phyloP scores from a whole-genome alignment of 139 green algal genomes.

The Parachlorella kessleri region DNA sequence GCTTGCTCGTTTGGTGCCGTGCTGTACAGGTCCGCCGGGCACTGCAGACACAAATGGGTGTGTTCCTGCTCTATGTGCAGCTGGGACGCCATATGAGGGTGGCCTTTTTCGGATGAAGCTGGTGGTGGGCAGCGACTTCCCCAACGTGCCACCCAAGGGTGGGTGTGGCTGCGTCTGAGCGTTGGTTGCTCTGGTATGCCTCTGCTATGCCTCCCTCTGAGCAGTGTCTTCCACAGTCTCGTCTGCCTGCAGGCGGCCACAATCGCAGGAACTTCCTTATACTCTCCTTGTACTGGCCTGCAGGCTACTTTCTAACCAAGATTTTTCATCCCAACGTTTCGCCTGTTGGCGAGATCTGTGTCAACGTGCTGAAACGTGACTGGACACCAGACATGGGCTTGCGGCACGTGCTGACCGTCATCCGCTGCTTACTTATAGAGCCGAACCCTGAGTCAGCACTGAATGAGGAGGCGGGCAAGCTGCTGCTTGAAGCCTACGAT shows the following conservation, averaged over 20 bases:
- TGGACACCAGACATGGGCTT: constrained; percentile 88
- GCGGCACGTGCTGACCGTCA: constrained; percentile 86
- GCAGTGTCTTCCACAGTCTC: too few relatives aligned
- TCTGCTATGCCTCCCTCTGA: too few relatives aligned
- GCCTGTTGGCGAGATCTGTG: constrained; percentile 92
- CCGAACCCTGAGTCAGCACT: constrained; percentile 96
- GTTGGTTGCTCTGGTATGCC: too few relatives aligned
- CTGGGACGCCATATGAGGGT: constrained; percentile 89
- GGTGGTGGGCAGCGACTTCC: constrained; percentile 67
- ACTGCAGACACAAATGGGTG: too few relatives aligned
- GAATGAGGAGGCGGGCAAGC: constrained; percentile 97
- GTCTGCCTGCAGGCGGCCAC: too few relatives aligned
- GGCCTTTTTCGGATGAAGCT: constrained; percentile 89
- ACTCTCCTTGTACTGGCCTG: background rate
- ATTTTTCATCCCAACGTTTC: constrained; percentile 99
- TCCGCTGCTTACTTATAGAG: constrained; percentile 97
- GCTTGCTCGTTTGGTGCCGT: too few relatives aligned
- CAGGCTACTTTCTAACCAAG: constrained; percentile 86
- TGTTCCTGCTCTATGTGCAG: constrained; percentile 32
- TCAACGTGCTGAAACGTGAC: constrained; percentile 98
- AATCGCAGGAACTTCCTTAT: too few relatives aligned
- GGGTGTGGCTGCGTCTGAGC: too few relatives aligned
- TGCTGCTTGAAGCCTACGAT: constrained; percentile 90
- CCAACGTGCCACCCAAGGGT: constrained; percentile 68
- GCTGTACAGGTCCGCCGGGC: too few relatives aligned